A percentile compares a stretch with the other conserved stretches of the same genome.
These are phyloP conservation scores for Pyronema omphalodes DNA, from an alignment of 495 filamentous ascomycete genomes.

Conservation along the genomic window DNA sequence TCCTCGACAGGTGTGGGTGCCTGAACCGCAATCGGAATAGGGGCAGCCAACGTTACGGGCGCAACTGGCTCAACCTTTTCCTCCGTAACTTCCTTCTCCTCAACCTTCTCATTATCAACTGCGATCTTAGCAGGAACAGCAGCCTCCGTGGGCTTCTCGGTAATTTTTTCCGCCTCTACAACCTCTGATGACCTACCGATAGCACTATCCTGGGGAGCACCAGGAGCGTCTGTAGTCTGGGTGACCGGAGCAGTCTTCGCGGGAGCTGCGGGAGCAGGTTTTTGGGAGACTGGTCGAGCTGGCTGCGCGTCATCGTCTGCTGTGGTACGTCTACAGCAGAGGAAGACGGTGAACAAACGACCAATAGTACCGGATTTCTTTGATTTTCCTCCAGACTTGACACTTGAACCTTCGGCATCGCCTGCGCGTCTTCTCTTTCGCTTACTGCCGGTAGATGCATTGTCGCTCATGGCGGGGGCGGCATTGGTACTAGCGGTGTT, in stretches of 20 bases:
- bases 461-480: slow-evolving; percentile 16
- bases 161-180: slow-evolving; percentile 10
- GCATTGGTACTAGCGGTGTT: slow-evolving; percentile 22
- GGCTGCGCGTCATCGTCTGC: slow-evolving; percentile 12
- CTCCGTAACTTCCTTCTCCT: neutral
- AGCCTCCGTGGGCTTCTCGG: slow-evolving; percentile 2
- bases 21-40: slow-evolving; percentile 13
- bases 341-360: slow-evolving; percentile 24
- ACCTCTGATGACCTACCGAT: slow-evolving; percentile 12
- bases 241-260: slow-evolving; percentile 7
- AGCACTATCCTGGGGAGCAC: slow-evolving; percentile 10
- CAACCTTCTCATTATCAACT: neutral
- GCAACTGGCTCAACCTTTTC: neutral
- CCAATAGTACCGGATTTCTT: slow-evolving; percentile 20
- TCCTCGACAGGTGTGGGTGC: slow-evolving; percentile 17
- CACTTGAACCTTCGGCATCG: slow-evolving; percentile 14
- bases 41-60: neutral
- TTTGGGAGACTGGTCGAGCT: slow-evolving; percentile 11
- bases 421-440: slow-evolving; percentile 20
- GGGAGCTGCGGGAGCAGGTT: slow-evolving; percentile 10
- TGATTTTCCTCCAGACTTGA: slow-evolving; percentile 15
- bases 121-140: neutral
- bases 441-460: slow-evolving; percentile 15
- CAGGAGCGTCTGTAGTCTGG: neutral
- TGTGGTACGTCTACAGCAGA: slow-evolving; percentile 21